Conservation (phyloP, 768 basidiomycete species). For the Tricholoma sp. region DNA sequence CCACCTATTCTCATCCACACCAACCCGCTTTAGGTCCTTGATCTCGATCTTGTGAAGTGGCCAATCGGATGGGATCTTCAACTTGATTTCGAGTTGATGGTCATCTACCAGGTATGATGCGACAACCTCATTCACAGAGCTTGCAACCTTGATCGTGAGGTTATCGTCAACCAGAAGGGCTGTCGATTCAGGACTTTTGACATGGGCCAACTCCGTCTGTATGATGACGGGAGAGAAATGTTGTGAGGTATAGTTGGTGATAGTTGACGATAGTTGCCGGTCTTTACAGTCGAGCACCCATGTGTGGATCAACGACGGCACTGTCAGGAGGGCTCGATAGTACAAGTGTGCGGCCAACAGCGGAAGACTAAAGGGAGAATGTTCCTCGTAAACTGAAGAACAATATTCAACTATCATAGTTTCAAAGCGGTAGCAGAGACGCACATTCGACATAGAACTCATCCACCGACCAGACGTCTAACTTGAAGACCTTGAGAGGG, state of each 20-base stretch:
- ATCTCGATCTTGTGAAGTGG: conserved; percentile 86
- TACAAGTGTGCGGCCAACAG: conserved; percentile 84
- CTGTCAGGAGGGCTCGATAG: conserved; percentile 76
- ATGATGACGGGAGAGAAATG: conserved; percentile 91
- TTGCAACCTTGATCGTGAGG: conserved; percentile 72
- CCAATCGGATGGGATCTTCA: conserved; percentile 87
- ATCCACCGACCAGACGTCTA: conserved; percentile 84
- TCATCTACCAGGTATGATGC: conserved; percentile 89
- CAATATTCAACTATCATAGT: conserved; percentile 1
- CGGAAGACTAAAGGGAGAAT: conserved; percentile 44
- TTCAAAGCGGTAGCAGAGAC: conserved; percentile 16
- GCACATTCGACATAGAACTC: conserved; percentile 74
- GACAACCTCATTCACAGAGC: conserved; percentile 72
- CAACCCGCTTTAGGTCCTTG: conserved; percentile 77
- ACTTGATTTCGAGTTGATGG: conserved; percentile 82
- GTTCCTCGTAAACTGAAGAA: conserved; percentile 52
- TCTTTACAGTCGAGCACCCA: conserved; percentile 91
- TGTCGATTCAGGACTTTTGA: conserved; percentile 49
- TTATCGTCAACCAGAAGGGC: conserved; percentile 71
- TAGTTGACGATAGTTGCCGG: conserved; percentile 72
- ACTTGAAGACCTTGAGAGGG: conserved; percentile 63
- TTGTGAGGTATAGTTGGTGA: conserved; percentile 74
- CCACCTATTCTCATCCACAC: conserved; percentile 88
- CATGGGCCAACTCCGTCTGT: conserved; percentile 70
- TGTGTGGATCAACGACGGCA: conserved; percentile 79